Evolutionary conservation across 176 grass and related monocot species (phyloP).

Genomic region (Microstegium vimineum): DNA sequence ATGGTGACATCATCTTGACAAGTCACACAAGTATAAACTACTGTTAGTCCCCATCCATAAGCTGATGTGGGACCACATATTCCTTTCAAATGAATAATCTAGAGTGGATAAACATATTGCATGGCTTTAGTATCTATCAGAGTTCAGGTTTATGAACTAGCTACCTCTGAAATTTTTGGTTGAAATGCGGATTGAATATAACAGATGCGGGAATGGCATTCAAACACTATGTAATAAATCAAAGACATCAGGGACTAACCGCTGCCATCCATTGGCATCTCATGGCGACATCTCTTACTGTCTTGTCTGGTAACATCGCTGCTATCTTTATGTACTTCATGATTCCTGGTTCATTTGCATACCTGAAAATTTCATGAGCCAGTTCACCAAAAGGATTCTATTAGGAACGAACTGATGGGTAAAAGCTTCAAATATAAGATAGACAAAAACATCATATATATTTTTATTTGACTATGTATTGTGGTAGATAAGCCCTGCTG

Average conservation of each 20-base stretch:
- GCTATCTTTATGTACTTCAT: conserved; percentile 99
- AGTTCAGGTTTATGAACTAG: conserved; percentile 4
- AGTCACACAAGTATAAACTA: conserved; percentile 33
- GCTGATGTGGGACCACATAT: conserved; percentile 17
- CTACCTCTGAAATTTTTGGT: neutral
- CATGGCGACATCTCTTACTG: conserved; percentile 98
- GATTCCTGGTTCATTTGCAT: conserved; percentile 72
- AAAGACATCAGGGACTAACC: conserved; percentile 49
- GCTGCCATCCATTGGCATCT: conserved; percentile 90
- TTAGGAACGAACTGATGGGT: too few species aligned
- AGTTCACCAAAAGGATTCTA: conserved; percentile 12
- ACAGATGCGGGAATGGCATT: neutral
- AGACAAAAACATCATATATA: neutral
- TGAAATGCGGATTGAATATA: neutral
- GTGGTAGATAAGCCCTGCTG: too few species aligned
- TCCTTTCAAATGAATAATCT: conserved; percentile 12
- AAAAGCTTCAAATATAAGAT: conserved; percentile 11
- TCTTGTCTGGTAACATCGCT: conserved; percentile 77
- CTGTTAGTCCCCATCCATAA: conserved; percentile 24
- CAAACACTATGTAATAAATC: conserved; percentile 8
- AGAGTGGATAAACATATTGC: conserved; percentile 26
- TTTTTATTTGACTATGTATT: neutral
- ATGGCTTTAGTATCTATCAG: neutral
- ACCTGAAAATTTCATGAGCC: conserved; percentile 47
- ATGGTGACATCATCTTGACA: conserved; percentile 31